These are phyloP conservation scores for Yarrowia deformans DNA, from an alignment of 805 yeast species.

Conservation along the genomic window DNA sequence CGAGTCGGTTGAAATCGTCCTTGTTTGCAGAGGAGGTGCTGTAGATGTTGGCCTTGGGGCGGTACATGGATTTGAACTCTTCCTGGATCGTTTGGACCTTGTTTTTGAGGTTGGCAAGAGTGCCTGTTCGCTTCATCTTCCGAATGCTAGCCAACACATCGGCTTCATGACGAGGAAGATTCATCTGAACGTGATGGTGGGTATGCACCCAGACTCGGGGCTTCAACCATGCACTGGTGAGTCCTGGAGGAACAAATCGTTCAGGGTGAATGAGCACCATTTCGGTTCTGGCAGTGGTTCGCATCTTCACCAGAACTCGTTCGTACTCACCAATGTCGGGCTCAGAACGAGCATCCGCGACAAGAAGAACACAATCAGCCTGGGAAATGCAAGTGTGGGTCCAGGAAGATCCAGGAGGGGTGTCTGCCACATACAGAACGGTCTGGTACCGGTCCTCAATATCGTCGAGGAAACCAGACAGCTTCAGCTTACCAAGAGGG, in stretches of 20 bases:
- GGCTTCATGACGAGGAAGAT: slow-evolving; percentile 40
- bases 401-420: slow-evolving; percentile 85
- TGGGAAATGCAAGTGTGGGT: slow-evolving; percentile 90
- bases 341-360: slow-evolving; percentile 81
- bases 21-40: slow-evolving; percentile 51
- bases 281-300: slow-evolving; percentile 87
- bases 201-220: slow-evolving; percentile 88
- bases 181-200: slow-evolving; percentile 89
- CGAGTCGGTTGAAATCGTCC: slow-evolving; percentile 87
- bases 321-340: slow-evolving; percentile 88
- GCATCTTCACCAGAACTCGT: slow-evolving; percentile 70
- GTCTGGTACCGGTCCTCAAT: slow-evolving; percentile 88
- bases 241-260: slow-evolving; percentile 80
- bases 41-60: slow-evolving; percentile 53
- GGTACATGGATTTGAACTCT: slow-evolving; percentile 48
- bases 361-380: slow-evolving; percentile 89
- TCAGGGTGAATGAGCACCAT: slow-evolving; percentile 85
- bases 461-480: slow-evolving; percentile 88
- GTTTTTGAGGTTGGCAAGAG: slow-evolving; percentile 46
- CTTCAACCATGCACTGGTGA: slow-evolving; percentile 84
- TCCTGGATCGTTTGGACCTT: slow-evolving; percentile 49
- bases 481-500: slow-evolving; percentile 80
- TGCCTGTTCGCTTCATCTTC: slow-evolving; percentile 41
- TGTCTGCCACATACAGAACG: slow-evolving; percentile 89
- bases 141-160: slow-evolving; percentile 43